Evolutionary conservation across 345 rosid genomes (phyloP), one percentile per base, ranked within the genome.

Genomic region (Eutrema yunnanense): DNA sequence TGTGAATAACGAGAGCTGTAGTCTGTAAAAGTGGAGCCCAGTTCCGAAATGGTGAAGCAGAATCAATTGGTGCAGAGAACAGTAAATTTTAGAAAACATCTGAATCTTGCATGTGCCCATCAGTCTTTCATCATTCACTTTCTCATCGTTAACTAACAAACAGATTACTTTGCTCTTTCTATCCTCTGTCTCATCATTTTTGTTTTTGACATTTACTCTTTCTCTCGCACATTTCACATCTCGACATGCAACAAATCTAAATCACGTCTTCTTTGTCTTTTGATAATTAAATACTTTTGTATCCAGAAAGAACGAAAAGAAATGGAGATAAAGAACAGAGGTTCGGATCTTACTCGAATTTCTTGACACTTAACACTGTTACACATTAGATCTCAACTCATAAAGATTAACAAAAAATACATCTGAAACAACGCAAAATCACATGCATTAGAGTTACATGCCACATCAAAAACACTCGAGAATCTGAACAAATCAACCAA

Each of bases 41-140:
- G 0, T 40, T 60, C 40, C 9, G 70, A 46, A 76, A 71, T 62
- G 61, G 75, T 64, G 80, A 69, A 57, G 71, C 80, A 76, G 29
- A 49, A 76, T 48, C 72, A 64, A 70, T 71, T 71, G 72, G 67
- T 56, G 72, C 75, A 70, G 72, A 55, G 40, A 44, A 62, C 49
- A 49, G 61, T 47, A 55, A 68, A 10, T 7, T n/a, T 6, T 16
- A 68, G 37, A 62, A 68, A 75, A 75, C 74, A 75, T 76, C 75
- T 76, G 76, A 63, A 64, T 48, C 72, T 57, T 76, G 76, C 80
- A 71, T 76, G 80, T 76, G 80, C 26, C 72, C 60, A 63, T 70
- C 75, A 76, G 71, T 76, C 75, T 44, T 76, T 75, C 78, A 60
- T 74, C 70, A 19, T 29, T 62, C 73, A 53, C 59, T 69, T 64